These are phyloP conservation scores for Eucalyptus polybractea DNA, from an alignment of 345 rosid species.

Conservation along the genomic window DNA sequence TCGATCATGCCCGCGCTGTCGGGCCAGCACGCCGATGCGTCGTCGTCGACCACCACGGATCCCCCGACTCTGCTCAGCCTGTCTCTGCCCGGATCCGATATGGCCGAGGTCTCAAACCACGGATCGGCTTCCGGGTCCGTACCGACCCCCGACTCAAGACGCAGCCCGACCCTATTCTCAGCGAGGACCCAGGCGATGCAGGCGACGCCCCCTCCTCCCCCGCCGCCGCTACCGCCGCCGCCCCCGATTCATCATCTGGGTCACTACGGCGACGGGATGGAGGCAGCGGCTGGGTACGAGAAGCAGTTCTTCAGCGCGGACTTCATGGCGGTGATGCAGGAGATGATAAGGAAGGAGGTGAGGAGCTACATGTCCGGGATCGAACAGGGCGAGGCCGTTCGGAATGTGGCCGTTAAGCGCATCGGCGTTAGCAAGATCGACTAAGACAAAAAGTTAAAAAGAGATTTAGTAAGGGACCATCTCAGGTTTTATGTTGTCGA, in stretches of 20 bases:
- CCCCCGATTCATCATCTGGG: background rate
- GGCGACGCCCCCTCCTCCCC: background rate
- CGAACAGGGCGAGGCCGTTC: slow-evolving; percentile 36
- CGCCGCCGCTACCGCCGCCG: background rate
- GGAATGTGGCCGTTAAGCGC: slow-evolving; percentile 57
- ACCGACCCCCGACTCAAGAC: background rate
- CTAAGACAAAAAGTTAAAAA: background rate
- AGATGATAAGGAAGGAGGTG: slow-evolving; percentile 66
- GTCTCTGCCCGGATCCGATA: slow-evolving; percentile 54
- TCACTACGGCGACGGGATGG: background rate
- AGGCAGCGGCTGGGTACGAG: slow-evolving; percentile 3
- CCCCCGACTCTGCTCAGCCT: slow-evolving; percentile 52
- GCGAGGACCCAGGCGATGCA: background rate
- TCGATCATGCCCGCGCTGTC: slow-evolving; percentile 22
- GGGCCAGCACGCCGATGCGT: slow-evolving; percentile 10
- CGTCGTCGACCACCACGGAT: slow-evolving; percentile 21
- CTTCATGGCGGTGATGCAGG: slow-evolving; percentile 59
- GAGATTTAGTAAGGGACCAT: background rate
- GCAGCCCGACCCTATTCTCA: background rate
- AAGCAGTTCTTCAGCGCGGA: slow-evolving; percentile 48
- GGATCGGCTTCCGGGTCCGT: slow-evolving; percentile 3
- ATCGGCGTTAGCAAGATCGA: slow-evolving; percentile 56
- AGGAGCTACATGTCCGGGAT: slow-evolving; percentile 54
- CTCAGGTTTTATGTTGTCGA: background rate
- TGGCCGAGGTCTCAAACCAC: slow-evolving; percentile 7